Percentiles rank a stretch among this genome's conserved stretches.
Evolutionary conservation across 2,329 filamentous ascomycete species (phyloP).

Genomic region (Aciculosporium take): DNA sequence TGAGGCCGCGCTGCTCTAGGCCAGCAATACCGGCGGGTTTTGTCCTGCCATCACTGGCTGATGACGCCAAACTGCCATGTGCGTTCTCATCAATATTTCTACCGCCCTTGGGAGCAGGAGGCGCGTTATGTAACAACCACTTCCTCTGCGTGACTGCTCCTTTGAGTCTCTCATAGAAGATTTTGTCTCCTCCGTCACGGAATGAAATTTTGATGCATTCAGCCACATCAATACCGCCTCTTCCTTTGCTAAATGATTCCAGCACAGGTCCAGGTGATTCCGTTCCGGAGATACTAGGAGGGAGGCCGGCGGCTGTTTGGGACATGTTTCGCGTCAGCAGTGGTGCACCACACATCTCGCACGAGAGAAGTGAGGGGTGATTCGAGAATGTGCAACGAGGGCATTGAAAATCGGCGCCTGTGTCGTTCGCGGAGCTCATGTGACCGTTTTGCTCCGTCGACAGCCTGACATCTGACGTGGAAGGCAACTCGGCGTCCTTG

Average conservation of each 20-base stretch:
- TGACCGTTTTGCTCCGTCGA: background rate
- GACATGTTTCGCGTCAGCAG: slow-evolving; percentile 41
- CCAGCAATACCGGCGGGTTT: slow-evolving; percentile 82
- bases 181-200: slow-evolving; percentile 72
- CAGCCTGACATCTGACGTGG: background rate
- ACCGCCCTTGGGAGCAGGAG: slow-evolving; percentile 60
- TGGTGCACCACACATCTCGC: slow-evolving; percentile 81
- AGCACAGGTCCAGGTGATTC: slow-evolving; percentile 70
- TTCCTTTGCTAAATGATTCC: slow-evolving; percentile 16
- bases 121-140: slow-evolving; percentile 84
- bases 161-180: slow-evolving; percentile 81
- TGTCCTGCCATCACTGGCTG: slow-evolving; percentile 17
- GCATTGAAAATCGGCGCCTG: slow-evolving; percentile 43
- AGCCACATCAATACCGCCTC: slow-evolving; percentile 36
- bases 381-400: slow-evolving; percentile 90
- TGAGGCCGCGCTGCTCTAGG: slow-evolving; percentile 70
- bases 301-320: slow-evolving; percentile 18
- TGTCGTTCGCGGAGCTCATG: slow-evolving; percentile 3
- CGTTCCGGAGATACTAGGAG: slow-evolving; percentile 35
- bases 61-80: slow-evolving; percentile 14
- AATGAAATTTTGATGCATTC: slow-evolving; percentile 89
- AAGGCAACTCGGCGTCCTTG: background rate
- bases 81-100: slow-evolving; percentile 22
- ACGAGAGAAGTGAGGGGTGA: slow-evolving; percentile 70
- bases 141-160: slow-evolving; percentile 81